Base-by-base conservation (phyloP, 129 eudicot genomes). In the Centella asiatica region DNA sequence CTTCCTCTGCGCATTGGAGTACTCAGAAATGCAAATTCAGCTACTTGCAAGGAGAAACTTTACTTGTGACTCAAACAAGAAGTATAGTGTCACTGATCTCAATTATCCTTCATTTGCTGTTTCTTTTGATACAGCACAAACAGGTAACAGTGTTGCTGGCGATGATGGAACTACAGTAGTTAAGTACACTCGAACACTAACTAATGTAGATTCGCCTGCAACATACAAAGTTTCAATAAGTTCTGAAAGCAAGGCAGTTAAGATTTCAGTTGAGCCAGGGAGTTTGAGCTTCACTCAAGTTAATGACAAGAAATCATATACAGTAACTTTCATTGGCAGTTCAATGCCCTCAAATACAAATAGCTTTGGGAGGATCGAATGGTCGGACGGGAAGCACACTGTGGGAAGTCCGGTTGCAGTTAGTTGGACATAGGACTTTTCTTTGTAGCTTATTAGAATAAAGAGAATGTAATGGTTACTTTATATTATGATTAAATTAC, bases 91-190 rank as follows among this genome's bases (percentile, higher is more conserved):
- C 15, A 66, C 68, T 22, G 69, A 87, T 68, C 80, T 93, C 1
- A 93, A 93, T 36, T 93, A 93, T 80, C 99, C 99, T 9, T 93
- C 99, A 0, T 93, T 93, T 53, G 80, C 96, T 0, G 96, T 93
- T 6, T 44, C 76, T 6, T 77, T 87, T 13, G 74, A 72, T 14
- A 64, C 83, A 17, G 73, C 63, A 1, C 57, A 63, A 56, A 39
- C 58, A 44, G 75, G 62, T 10, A 64, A 68, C 23, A 15, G 42
- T n/a, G 48, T 60, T 27, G 73, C 77, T 40, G 33, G 76, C 4
- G 64, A 73, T 32, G 74, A 83, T 20, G 76, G 80, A 13, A 8
- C 86, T 33, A 74, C 78, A n/a, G 85, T 76, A 47, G 72, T 85
- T 17, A 93, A 93, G 74, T 75, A 84, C 81, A 84, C 89, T 0